Base-by-base conservation (phyloP, 257 asterid species). In the Solanum sitiens region DNA sequence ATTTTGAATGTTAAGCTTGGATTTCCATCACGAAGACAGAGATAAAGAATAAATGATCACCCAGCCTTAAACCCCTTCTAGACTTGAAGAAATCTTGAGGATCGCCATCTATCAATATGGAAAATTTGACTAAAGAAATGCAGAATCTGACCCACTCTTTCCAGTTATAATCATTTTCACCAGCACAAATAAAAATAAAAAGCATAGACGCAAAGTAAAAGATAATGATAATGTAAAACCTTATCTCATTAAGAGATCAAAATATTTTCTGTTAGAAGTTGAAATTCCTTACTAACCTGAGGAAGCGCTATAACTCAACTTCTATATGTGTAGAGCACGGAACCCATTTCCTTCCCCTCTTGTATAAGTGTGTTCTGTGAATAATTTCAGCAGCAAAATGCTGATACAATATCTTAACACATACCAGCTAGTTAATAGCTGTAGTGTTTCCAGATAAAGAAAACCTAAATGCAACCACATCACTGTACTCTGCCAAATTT, bases 361-460 rank as follows among this genome's bases (percentile, higher is more conserved):
- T 95, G 96, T 84, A 7, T 37, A 91, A 96, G 98, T 90, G 91
- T 88, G 90, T 94, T 94, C 99, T 97, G 94, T 91, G 92, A 77
- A 67, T 47, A 84, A 79, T 45, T 76, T 79, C 25, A 79, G 27
- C 14, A 79, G 65, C 65, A 79, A 25, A 25, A 45, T 14, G 45
- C 5, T 44, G 84, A 53, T 79, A 45, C 5, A 79, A 25, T 79
- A 15, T 44, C 67, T 45, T 44, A 45, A 39, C 39, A 27, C 87
- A 80, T 91, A 97, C 98, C 98, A 96, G 94, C 94, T 97, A 98
- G 90, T 97, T 94, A 89, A 97, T 91, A 85, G 97, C 98, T 93
- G 95, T 95, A 15, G 98, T 95, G 89, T 95, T 98, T 89, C 96
- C 99, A 0, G 98, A 92, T 86, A 95, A 90, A 84, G 99, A 97